These are phyloP conservation scores for Aspergillus taichungensis DNA, from an alignment of 495 filamentous ascomycete species.

Conservation along the genomic window DNA sequence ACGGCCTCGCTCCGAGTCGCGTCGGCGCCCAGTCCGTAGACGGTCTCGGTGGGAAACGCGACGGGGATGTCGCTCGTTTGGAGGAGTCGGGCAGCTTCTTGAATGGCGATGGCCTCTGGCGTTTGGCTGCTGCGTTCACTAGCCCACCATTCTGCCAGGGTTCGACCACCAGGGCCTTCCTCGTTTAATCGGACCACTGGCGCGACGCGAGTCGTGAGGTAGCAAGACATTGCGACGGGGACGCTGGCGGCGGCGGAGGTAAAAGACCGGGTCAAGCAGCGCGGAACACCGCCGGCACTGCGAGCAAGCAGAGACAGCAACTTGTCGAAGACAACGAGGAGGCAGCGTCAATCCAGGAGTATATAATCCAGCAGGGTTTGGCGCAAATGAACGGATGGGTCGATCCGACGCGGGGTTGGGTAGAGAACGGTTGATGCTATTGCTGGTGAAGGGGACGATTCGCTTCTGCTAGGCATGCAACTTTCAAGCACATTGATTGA, in stretches of 20 bases:
- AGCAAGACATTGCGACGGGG: conserved; percentile 8
- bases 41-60: conserved; percentile 96
- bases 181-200: conserved; percentile 36
- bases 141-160: conserved; percentile 40
- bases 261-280: conserved; percentile 23
- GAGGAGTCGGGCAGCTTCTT: conserved; percentile 52
- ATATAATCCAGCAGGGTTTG: too few relatives aligned
- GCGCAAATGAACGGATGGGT: too few relatives aligned
- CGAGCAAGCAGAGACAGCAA: conserved; percentile 22
- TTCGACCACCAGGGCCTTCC: conserved; percentile 26
- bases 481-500: too few relatives aligned
- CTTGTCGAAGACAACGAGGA: conserved; percentile 14
- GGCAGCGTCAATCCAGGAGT: too few relatives aligned
- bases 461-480: too few relatives aligned
- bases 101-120: conserved; percentile 29
- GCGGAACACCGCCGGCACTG: conserved; percentile 26
- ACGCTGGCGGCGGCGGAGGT: conserved; percentile 12
- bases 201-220: conserved; percentile 26
- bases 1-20: conserved; percentile 80
- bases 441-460: too few relatives aligned
- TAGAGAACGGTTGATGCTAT: background rate
- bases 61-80: conserved; percentile 62
- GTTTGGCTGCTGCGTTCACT: conserved; percentile 29
- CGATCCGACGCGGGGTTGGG: conserved; percentile 4
- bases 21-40: conserved; percentile 93